Evolutionary conservation across 2,329 filamentous ascomycete species (phyloP).

Genomic region (Ophiostoma piceae): DNA sequence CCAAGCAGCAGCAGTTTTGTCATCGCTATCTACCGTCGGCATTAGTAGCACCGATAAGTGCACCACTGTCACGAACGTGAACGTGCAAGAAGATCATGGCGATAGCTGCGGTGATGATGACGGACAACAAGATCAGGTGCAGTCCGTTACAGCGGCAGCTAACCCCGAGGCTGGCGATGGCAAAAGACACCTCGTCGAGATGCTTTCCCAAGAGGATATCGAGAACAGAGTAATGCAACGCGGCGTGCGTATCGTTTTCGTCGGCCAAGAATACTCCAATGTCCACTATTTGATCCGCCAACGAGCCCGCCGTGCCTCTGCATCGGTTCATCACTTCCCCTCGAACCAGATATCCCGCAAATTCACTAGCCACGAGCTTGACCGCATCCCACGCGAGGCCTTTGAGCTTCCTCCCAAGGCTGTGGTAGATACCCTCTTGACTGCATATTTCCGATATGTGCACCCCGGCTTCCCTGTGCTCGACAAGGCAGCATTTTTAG

Average conservation of each 20-base stretch:
- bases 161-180: slow-evolving; percentile 14
- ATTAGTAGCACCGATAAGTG: background rate
- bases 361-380: slow-evolving; percentile 39
- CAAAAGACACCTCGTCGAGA: slow-evolving; percentile 24
- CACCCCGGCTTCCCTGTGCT: slow-evolving; percentile 90
- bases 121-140: background rate
- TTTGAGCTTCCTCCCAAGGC: slow-evolving; percentile 45
- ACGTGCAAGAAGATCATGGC: background rate
- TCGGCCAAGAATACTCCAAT: slow-evolving; percentile 52
- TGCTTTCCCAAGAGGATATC: slow-evolving; percentile 25
- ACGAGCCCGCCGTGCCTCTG: slow-evolving; percentile 33
- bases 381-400: slow-evolving; percentile 44
- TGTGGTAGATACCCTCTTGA: slow-evolving; percentile 46
- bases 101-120: background rate
- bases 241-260: slow-evolving; percentile 42
- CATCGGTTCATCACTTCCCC: slow-evolving; percentile 36
- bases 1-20: slow-evolving; percentile 22
- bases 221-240: slow-evolving; percentile 24
- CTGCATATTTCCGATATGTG: slow-evolving; percentile 73
- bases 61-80: background rate
- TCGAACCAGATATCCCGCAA: slow-evolving; percentile 40
- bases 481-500: slow-evolving; percentile 74
- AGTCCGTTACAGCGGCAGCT: background rate
- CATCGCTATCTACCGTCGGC: slow-evolving; percentile 13
- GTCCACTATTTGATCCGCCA: slow-evolving; percentile 51